Evolutionary conservation across 352 stramenopile species (phyloP).

Genomic region (Peronosclerospora sorghi): DNA sequence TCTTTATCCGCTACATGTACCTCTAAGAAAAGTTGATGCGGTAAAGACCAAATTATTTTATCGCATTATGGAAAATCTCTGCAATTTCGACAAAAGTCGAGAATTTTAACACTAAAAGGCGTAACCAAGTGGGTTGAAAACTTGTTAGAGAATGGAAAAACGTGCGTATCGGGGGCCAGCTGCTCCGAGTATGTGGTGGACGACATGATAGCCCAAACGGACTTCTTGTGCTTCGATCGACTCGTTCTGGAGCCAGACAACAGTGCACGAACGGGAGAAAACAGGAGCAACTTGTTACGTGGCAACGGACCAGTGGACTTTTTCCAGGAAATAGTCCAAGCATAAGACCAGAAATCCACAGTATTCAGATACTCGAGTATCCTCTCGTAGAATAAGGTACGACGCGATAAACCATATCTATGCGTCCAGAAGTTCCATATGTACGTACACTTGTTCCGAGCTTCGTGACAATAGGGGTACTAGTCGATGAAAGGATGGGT

Average conservation of each 20-base stretch:
- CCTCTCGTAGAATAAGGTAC: too few species aligned
- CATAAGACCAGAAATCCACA: slow-evolving; percentile 7
- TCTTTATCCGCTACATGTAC: too few species aligned
- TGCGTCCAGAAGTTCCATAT: not conserved
- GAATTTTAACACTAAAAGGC: too few species aligned
- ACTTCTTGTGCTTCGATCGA: slow-evolving; percentile 44
- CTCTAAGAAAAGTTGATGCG: too few species aligned
- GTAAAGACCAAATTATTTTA: too few species aligned
- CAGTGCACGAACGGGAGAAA: slow-evolving; percentile 48
- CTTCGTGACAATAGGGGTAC: slow-evolving; percentile 53
- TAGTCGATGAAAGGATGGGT: slow-evolving; percentile 18
- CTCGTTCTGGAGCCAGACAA: slow-evolving; percentile 24
- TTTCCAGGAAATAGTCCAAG: slow-evolving; percentile 14
- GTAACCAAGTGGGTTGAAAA: slow-evolving; percentile 57
- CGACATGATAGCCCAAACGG: slow-evolving; percentile 35
- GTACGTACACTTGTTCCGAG: slow-evolving; percentile 19
- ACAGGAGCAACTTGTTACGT: slow-evolving; percentile 41
- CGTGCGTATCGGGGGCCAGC: slow-evolving; percentile 40
- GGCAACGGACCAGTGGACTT: slow-evolving; percentile 26
- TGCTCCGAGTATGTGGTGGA: slow-evolving; percentile 41
- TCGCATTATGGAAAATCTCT: too few species aligned
- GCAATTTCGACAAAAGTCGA: too few species aligned
- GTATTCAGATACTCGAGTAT: not conserved
- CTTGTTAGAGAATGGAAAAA: slow-evolving; percentile 21
- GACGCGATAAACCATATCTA: not conserved